A percentile compares a stretch with the other conserved stretches of the same genome.
These are phyloP conservation scores for Xylaria longipes DNA, from an alignment of 495 filamentous ascomycete genomes.

Conservation along the genomic window DNA sequence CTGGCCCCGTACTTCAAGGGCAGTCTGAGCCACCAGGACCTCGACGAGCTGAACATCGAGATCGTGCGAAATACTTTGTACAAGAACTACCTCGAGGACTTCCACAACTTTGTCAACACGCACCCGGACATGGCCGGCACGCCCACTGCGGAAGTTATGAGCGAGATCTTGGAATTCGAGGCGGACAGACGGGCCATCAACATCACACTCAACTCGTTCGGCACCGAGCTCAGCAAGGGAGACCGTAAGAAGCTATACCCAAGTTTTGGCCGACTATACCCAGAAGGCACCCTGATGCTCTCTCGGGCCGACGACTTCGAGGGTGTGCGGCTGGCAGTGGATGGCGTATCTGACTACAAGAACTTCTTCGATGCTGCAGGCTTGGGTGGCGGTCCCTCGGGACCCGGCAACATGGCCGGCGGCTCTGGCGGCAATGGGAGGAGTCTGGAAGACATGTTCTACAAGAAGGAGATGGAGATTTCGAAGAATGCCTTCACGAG, in stretches of 20 bases:
- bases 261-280: conserved; percentile 85
- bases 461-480: conserved; percentile 99
- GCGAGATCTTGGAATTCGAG: conserved; percentile 93
- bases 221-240: conserved; percentile 91
- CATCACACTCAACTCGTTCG: conserved; percentile 98
- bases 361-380: conserved; percentile 92
- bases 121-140: conserved; percentile 84
- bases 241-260: conserved; percentile 98
- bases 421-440: conserved; percentile 78
- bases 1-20: conserved; percentile 97
- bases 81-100: conserved; percentile 99
- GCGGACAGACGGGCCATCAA: conserved; percentile 97
- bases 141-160: conserved; percentile 92
- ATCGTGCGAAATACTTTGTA: conserved; percentile 98
- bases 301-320: conserved; percentile 95
- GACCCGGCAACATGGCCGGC: conserved; percentile 82
- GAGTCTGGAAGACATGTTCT: conserved; percentile 97
- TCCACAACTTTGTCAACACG: conserved; percentile 87
- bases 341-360: conserved; percentile 91
- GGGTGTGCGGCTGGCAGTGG: conserved; percentile 88
- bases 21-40: conserved; percentile 89
- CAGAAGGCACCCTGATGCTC: conserved; percentile 93
- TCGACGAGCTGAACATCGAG: conserved; percentile 99
- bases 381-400: conserved; percentile 73
- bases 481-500: conserved; percentile 92